A percentile compares a stretch with the other conserved stretches of the same genome.
These are phyloP conservation scores for Botryotinia calthae DNA, from an alignment of 2,329 filamentous ascomycete species.

Conservation along the genomic window DNA sequence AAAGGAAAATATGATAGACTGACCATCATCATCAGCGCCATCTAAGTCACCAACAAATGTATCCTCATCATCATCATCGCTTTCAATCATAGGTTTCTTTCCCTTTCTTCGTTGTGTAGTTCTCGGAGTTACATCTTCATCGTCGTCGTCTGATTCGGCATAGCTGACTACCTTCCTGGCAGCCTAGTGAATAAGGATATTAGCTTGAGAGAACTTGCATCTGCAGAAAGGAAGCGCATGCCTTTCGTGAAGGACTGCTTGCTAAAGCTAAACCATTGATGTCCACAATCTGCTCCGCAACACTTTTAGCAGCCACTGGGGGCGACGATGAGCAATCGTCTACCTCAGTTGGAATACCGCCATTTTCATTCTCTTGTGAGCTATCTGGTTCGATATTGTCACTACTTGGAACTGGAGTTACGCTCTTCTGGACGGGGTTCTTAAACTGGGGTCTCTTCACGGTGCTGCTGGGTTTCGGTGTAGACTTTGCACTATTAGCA, in stretches of 20 bases:
- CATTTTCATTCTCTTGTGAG: constrained; percentile 63
- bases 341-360: constrained; percentile 44
- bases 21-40: constrained; percentile 55
- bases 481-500: constrained; percentile 40
- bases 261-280: constrained; percentile 44
- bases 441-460: constrained; percentile 45
- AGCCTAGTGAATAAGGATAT: constrained; percentile 38
- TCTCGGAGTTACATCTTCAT: constrained; percentile 61
- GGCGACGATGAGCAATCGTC: constrained; percentile 49
- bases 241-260: constrained; percentile 80
- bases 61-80: constrained; percentile 65
- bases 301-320: constrained; percentile 44
- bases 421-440: constrained; percentile 40
- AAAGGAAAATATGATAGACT: constrained; percentile 29
- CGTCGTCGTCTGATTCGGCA: constrained; percentile 79
- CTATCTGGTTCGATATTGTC: constrained; percentile 66
- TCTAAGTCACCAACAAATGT: constrained; percentile 62
- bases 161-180: constrained; percentile 71
- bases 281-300: constrained; percentile 44
- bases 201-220: not conserved
- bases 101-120: constrained; percentile 40
- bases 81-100: constrained; percentile 61
- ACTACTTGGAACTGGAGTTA: constrained; percentile 79
- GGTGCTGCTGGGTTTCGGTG: constrained; percentile 35
- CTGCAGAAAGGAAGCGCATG: constrained; percentile 41